These are phyloP conservation scores for Penicillium fimorum DNA, from an alignment of 495 filamentous ascomycete genomes.

Conservation along the genomic window DNA sequence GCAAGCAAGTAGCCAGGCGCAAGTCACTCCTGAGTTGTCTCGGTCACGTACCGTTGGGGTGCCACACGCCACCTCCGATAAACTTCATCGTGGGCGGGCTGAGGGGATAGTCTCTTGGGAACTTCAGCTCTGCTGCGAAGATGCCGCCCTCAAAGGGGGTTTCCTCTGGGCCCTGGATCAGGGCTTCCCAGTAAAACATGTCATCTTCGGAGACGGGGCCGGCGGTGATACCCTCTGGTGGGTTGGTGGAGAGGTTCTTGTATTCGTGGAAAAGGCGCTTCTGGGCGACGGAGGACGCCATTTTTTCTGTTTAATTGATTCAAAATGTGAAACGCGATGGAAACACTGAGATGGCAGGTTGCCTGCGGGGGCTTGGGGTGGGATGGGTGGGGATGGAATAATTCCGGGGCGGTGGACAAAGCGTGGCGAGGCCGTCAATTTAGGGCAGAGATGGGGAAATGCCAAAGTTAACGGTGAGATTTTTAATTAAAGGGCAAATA, in stretches of 20 bases:
- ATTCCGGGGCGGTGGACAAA: slow-evolving; percentile 10
- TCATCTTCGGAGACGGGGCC: slow-evolving; percentile 93
- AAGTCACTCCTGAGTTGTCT: background rate
- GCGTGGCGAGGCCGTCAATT: background rate
- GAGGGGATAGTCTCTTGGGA: slow-evolving; percentile 94
- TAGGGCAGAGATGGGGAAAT: background rate
- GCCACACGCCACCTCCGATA: slow-evolving; percentile 79
- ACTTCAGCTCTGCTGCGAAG: slow-evolving; percentile 90
- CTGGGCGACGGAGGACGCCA: slow-evolving; percentile 60
- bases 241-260: slow-evolving; percentile 77
- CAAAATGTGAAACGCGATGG: background rate
- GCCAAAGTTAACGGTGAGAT: background rate
- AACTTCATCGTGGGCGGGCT: slow-evolving; percentile 95
- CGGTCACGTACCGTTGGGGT: slow-evolving; percentile 78
- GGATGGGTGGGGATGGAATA: slow-evolving; percentile 11
- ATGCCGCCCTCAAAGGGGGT: slow-evolving; percentile 95
- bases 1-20: background rate
- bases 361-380: slow-evolving; percentile 6
- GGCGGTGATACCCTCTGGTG: slow-evolving; percentile 91
- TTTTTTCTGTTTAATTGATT: slow-evolving; percentile 11
- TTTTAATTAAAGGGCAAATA: background rate
- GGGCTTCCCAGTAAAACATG: slow-evolving; percentile 92
- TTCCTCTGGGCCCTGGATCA: slow-evolving; percentile 92
- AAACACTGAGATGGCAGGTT: slow-evolving; percentile 7
- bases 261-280: slow-evolving; percentile 98